Evolutionary conservation across 192 early-diverging fungal species (phyloP).

Genomic region (Entomortierella parvispora): DNA sequence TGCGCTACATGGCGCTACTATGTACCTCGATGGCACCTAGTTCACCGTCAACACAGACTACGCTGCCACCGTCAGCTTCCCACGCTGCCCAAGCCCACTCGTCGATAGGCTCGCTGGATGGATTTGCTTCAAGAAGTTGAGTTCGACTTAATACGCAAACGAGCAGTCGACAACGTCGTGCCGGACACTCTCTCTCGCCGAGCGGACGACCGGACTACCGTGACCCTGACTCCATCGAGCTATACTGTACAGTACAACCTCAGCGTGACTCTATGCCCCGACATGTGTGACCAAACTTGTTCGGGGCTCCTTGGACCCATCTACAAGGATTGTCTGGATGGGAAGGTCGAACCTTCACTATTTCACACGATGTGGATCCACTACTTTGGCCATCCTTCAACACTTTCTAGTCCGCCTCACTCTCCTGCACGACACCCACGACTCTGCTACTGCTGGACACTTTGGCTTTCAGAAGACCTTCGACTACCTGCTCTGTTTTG

Average conservation of each 20-base stretch:
- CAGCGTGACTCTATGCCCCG: neutral
- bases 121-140: no score
- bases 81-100: constrained; percentile 12
- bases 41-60: constrained; percentile 15
- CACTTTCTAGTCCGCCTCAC: no score
- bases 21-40: constrained; percentile 17
- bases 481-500: no score
- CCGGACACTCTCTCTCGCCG: constrained; percentile 41
- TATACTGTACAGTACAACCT: neutral
- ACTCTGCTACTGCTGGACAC: no score
- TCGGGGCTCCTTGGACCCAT: constrained; percentile 2
- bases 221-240: neutral
- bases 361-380: no score
- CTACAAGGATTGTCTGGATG: no score
- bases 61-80: constrained; percentile 7
- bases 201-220: constrained; percentile 11
- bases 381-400: no score
- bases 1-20: constrained; percentile 13
- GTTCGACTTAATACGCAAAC: no score
- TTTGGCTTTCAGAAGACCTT: no score
- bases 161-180: constrained; percentile 24
- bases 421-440: no score
- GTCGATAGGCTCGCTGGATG: constrained; percentile 10
- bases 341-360: no score
- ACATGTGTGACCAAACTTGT: neutral